Base-by-base conservation (phyloP, 352 stramenopile species). In the Thraustotheca clavata region DNA sequence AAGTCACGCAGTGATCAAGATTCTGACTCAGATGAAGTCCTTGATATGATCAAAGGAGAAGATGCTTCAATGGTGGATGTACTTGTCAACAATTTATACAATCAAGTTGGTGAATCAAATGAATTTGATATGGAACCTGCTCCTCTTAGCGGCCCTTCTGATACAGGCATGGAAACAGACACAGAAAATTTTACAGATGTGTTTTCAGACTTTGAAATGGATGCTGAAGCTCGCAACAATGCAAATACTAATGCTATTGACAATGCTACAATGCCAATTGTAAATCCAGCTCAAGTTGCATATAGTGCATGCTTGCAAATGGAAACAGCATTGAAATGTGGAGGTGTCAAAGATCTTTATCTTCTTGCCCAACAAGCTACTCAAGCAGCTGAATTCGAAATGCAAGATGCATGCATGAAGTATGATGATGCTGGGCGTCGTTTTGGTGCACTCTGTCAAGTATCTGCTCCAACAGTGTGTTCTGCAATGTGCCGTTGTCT, bases 1-100 rank as follows among this genome's bases (percentile, higher is more conserved):
- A 24, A 35, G 43, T 24, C 43, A 11, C 43, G 43, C 11, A 26
- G 11, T 11, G 43, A 52, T 14, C 31, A 52, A 24, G 43, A 52
- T 31, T 52, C 43, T 24, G 43, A 52, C 43, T 52, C 43, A 31
- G 34, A 24, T 31, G 43, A 52, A 24, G 34, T 52, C 24, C 43
- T 52, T 18, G 39, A 47, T 24, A 18, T 31, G 14, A 52, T 52
- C 11, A 52, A 52, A 31, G 43, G 43, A 24, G 50, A 43, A 27
- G 57, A 65, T 20, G 24, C 36, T 0, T 27, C 35, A 14, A 65
- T 65, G 57, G 57, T 65, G 18, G 57, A 65, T n/a, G 57, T 54
- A 31, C 57, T 65, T 12, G 57, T 65, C n/a, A 65, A 65, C 36
- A 65, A 65, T 27, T 46, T 65, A 11, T 65, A 65, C 39, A 36